Conservation (phyloP, 116 monocot genomes). For the Iris pallida region DNA sequence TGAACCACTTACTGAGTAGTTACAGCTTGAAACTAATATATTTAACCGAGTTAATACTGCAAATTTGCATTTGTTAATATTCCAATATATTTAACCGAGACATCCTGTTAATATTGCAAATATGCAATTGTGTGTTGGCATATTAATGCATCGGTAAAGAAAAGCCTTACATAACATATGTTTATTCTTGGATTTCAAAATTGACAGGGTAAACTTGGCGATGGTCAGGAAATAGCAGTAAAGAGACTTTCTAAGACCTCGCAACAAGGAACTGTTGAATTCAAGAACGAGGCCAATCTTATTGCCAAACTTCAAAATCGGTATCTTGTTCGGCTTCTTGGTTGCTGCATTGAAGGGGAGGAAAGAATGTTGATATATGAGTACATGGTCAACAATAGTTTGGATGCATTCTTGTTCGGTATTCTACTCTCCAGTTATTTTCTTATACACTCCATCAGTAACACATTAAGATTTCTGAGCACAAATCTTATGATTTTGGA, state of each 20-base stretch:
- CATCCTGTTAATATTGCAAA: no score
- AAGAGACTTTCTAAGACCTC: slow-evolving; percentile 6
- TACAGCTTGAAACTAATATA: no score
- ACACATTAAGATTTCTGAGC: no score
- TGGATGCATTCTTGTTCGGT: slow-evolving; percentile 9
- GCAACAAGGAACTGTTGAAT: slow-evolving; percentile 1
- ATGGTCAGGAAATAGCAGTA: neutral
- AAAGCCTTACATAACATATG: no score
- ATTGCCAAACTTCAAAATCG: slow-evolving; percentile 11
- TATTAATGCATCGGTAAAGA: no score
- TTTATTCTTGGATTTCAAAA: neutral
- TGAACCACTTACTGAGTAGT: no score
- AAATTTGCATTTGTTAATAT: no score
- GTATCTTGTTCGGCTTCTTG: slow-evolving; percentile 2
- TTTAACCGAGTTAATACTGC: no score
- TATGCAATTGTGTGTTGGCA: no score
- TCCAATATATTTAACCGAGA: no score
- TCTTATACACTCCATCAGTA: no score
- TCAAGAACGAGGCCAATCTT: slow-evolving; percentile 1
- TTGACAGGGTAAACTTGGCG: neutral
- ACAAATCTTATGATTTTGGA: no score
- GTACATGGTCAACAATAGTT: neutral
- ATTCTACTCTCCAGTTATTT: neutral
- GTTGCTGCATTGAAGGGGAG: slow-evolving; percentile 3
- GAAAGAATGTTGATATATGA: slow-evolving; percentile 4